Evolutionary conservation across 2,329 filamentous ascomycete species (phyloP).

Genomic region (Diaporthe citriasiana): DNA sequence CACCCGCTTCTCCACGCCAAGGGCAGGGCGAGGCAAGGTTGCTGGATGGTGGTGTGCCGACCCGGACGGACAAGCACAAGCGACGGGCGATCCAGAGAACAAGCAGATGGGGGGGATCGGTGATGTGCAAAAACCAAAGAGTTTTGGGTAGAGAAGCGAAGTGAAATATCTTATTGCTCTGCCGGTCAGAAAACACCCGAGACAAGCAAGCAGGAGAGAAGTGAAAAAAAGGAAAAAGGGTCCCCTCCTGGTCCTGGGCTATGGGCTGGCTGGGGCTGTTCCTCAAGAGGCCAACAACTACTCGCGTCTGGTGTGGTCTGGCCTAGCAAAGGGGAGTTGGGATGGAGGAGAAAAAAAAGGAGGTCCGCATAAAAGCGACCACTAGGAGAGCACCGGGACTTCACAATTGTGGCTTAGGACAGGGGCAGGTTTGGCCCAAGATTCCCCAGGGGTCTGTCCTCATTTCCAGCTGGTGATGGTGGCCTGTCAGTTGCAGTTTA

Average conservation of each 20-base stretch:
- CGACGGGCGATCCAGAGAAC: slow-evolving; percentile 25
- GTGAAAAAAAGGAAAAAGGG: slow-evolving; percentile 27
- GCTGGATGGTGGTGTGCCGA: slow-evolving; percentile 29
- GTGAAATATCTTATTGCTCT: slow-evolving; percentile 18
- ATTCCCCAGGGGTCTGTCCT: slow-evolving; percentile 14
- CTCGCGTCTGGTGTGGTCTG: slow-evolving; percentile 23
- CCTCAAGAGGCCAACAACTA: slow-evolving; percentile 35
- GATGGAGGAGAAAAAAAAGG: slow-evolving; percentile 36
- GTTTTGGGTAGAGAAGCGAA: slow-evolving; percentile 27
- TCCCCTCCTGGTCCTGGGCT: slow-evolving; percentile 22
- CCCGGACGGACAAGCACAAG: slow-evolving; percentile 5
- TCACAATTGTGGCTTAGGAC: slow-evolving; percentile 40
- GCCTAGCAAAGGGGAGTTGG: slow-evolving; percentile 19
- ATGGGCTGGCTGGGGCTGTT: slow-evolving; percentile 27
- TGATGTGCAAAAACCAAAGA: slow-evolving; percentile 28
- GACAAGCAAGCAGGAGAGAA: slow-evolving; percentile 16
- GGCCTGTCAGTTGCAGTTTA: not conserved
- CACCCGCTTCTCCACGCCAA: slow-evolving; percentile 36
- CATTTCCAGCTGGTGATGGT: not conserved
- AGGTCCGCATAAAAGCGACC: slow-evolving; percentile 39
- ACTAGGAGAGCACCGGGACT: slow-evolving; percentile 28
- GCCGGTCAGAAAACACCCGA: slow-evolving; percentile 24
- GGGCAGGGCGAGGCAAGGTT: slow-evolving; percentile 32
- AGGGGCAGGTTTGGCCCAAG: slow-evolving; percentile 10
- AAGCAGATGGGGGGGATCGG: slow-evolving; percentile 7